A percentile compares a stretch with the other conserved stretches of the same genome.
These are phyloP conservation scores for Cymbopogon flexuosus DNA, from an alignment of 202 grass and related monocot genomes.

Conservation along the genomic window DNA sequence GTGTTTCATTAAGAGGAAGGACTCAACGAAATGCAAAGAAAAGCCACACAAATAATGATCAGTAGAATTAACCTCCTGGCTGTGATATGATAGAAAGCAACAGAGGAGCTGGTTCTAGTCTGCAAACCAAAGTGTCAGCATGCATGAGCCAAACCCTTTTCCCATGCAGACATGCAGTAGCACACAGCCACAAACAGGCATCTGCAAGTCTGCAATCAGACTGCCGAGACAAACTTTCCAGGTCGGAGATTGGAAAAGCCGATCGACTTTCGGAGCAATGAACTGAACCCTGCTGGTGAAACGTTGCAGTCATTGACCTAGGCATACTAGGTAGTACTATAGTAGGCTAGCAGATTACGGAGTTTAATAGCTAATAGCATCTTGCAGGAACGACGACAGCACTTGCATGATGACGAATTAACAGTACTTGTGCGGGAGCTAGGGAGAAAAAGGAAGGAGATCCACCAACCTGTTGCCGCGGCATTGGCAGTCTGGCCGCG, in stretches of 20 bases:
- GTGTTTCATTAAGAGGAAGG: too few relatives aligned
- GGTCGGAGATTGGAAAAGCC: background rate
- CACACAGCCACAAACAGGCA: background rate
- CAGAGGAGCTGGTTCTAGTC: background rate
- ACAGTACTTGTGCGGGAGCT: background rate
- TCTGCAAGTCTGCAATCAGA: constrained; percentile 14
- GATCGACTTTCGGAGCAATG: constrained; percentile 20
- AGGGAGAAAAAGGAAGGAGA: background rate
- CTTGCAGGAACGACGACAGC: background rate
- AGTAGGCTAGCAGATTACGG: background rate
- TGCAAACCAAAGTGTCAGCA: background rate
- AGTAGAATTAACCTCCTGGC: constrained; percentile 1
- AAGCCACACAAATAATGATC: background rate
- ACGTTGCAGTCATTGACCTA: constrained; percentile 15
- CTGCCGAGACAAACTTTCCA: background rate
- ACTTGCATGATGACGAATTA: background rate
- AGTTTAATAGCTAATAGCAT: background rate
- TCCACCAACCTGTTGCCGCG: constrained; percentile 15
- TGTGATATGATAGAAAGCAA: background rate
- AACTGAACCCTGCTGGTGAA: constrained; percentile 16
- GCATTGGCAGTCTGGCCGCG: too few relatives aligned
- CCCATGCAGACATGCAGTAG: background rate
- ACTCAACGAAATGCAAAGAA: background rate
- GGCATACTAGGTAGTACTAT: background rate
- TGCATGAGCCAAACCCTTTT: constrained; percentile 5